These are phyloP conservation scores for Phytophthora citrophthora DNA, from an alignment of 352 stramenopile species.

Conservation along the genomic window DNA sequence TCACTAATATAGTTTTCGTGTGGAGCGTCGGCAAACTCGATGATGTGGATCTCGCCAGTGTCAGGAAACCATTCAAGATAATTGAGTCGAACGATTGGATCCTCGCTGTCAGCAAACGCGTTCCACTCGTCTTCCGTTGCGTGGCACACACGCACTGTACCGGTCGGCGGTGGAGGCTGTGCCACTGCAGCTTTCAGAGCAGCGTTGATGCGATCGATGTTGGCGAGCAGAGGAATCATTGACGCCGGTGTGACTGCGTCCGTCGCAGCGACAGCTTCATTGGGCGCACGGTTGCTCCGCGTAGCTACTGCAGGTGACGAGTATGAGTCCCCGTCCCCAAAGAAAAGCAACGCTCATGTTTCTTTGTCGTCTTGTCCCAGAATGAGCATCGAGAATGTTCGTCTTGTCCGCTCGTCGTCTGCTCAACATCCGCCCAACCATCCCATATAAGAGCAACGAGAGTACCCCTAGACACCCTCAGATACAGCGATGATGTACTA, in stretches of 20 bases:
- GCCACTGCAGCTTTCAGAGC: constrained; percentile 41
- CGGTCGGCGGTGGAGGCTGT: constrained; percentile 34
- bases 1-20: constrained; percentile 27
- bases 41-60: constrained; percentile 44
- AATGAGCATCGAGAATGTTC: too few species aligned
- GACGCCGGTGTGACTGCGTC: neutral
- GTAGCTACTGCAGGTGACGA: too few species aligned
- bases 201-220: constrained; percentile 47
- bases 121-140: constrained; percentile 40
- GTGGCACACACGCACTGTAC: constrained; percentile 38
- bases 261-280: too few species aligned
- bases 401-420: too few species aligned
- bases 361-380: too few species aligned
- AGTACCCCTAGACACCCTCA: too few species aligned
- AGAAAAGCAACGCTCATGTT: too few species aligned
- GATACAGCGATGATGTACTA: too few species aligned
- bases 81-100: constrained; percentile 29
- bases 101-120: constrained; percentile 21
- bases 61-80: constrained; percentile 47
- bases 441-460: too few species aligned
- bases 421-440: too few species aligned
- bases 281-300: too few species aligned
- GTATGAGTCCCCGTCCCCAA: too few species aligned
- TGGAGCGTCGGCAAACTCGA: constrained; percentile 40
- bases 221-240: constrained; percentile 34